Conservation (phyloP, 805 yeast genomes). For the Tetrapisispora namnaoensis region DNA sequence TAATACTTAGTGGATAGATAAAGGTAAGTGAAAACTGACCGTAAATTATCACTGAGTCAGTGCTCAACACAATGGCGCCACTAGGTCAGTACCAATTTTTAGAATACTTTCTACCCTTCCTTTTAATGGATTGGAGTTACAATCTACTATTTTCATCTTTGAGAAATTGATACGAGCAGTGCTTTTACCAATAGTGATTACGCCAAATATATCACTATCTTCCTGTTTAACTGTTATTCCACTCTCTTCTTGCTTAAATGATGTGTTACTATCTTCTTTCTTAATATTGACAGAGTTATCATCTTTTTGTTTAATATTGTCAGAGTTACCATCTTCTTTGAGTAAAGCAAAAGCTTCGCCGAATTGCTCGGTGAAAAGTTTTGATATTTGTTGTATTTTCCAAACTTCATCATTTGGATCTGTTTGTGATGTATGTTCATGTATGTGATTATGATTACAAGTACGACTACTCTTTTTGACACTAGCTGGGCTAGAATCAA, state of each 20-base stretch:
- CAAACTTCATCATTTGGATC: slow-evolving; percentile 15
- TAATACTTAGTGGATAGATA: no score
- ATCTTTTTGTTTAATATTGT: background rate
- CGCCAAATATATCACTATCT: slow-evolving; percentile 34
- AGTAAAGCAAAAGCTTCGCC: slow-evolving; percentile 54
- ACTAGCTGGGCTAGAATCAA: slow-evolving; percentile 91
- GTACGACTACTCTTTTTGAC: slow-evolving; percentile 70
- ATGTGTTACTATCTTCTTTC: background rate
- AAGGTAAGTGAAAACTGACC: no score
- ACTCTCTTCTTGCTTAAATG: no score
- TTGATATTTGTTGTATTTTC: slow-evolving; percentile 45
- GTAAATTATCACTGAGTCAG: background rate
- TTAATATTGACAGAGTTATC: background rate
- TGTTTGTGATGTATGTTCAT: slow-evolving; percentile 11
- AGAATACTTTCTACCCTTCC: slow-evolving; percentile 78
- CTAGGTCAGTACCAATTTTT: slow-evolving; percentile 65
- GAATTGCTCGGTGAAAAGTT: slow-evolving; percentile 72
- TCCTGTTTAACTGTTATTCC: slow-evolving; percentile 7
- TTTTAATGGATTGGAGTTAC: slow-evolving; percentile 64
- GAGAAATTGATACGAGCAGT: slow-evolving; percentile 61
- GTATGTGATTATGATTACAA: slow-evolving; percentile 37
- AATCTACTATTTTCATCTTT: slow-evolving; percentile 52
- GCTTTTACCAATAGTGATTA: slow-evolving; percentile 64
- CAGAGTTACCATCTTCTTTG: slow-evolving; percentile 12
- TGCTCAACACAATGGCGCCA: slow-evolving; percentile 64